Conservation (phyloP, 2,329 filamentous ascomycete genomes). For the Aureobasidium vineae region DNA sequence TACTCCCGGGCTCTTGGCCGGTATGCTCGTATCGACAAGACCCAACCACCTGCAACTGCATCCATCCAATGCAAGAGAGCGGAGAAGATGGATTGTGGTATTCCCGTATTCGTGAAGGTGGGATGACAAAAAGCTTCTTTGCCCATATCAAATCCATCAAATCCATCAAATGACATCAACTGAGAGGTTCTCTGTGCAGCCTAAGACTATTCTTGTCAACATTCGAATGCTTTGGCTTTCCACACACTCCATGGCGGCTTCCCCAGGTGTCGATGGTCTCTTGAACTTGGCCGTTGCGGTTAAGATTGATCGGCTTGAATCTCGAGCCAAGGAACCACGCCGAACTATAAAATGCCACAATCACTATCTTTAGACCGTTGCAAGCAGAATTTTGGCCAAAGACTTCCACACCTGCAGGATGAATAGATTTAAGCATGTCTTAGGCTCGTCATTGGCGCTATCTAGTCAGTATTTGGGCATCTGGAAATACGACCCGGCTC, state of each 20-base stretch:
- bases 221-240: not conserved
- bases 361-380: conserved; percentile 16
- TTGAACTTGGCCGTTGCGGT: conserved; percentile 1
- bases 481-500: conserved; percentile 4
- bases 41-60: not conserved
- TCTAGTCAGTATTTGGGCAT: not conserved
- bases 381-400: not conserved
- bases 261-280: conserved; percentile 1
- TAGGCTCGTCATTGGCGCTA: not conserved
- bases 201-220: conserved; percentile 6
- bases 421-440: conserved; percentile 4
- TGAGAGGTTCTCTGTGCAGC: not conserved
- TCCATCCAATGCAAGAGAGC: not conserved
- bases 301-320: conserved; percentile 3
- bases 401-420: not conserved
- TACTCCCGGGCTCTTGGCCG: not conserved
- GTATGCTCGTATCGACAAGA: conserved; percentile 8
- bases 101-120: conserved; percentile 15
- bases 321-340: conserved; percentile 1
- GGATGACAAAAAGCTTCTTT: conserved; percentile 4
- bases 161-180: not conserved
- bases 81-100: conserved; percentile 12
- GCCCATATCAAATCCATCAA: not conserved
- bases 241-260: not conserved
- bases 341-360: not conserved